Base-by-base conservation (phyloP, 495 filamentous ascomycete species). In the Chaetomium cochliodes region DNA sequence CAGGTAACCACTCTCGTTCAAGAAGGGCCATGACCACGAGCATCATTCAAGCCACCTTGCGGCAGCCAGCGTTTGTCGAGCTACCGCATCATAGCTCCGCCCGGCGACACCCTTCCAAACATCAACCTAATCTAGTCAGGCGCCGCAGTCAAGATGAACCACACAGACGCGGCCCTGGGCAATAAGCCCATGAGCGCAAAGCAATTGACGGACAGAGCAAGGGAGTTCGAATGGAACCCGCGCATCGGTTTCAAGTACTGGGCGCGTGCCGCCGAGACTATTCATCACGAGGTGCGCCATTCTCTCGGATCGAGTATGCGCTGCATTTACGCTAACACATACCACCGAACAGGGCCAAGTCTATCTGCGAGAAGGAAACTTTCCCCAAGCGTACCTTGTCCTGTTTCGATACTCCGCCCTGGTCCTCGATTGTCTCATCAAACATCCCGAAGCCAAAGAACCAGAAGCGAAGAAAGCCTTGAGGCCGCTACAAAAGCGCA, bases 321-420 rank as follows among this genome's bases (percentile, higher is more conserved):
- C 18, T 37, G 15, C 25, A 47, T 11, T 3, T 23, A 26, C 15
- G 16, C 42, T 59, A 49, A 59, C 42, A 0, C 11, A 16, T 5
- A 8, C 0, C 3, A 20, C 26, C 7, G 33, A 37, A 8, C 62
- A 81, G 81, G 78, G 72, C 6, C 67, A 70, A 13, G 91, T 92
- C 66, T 97, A 97, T 74, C 84, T 93, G 70, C 84, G 80, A 22
- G 96, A 98, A 78, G 87, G 89, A 62, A 90, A 96, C 77, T 82
- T 92, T 54, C 85, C 93, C 63, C 90, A 93, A 71, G 88, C 93
- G 2, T 98, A 94, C 77, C 79, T 97, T 25, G 80, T 97, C 20
- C 82, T 96, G 11, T 88, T 92, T 65, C 87, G 94, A 72, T 91
- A 93, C 76, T 88, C 90, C 13, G 82, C 84, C 54, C 83, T 97